A percentile compares a stretch with the other conserved stretches of the same genome.
Conservation (phyloP, 1,284 basidiomycete species). For the Papiliotrema flavescens region DNA sequence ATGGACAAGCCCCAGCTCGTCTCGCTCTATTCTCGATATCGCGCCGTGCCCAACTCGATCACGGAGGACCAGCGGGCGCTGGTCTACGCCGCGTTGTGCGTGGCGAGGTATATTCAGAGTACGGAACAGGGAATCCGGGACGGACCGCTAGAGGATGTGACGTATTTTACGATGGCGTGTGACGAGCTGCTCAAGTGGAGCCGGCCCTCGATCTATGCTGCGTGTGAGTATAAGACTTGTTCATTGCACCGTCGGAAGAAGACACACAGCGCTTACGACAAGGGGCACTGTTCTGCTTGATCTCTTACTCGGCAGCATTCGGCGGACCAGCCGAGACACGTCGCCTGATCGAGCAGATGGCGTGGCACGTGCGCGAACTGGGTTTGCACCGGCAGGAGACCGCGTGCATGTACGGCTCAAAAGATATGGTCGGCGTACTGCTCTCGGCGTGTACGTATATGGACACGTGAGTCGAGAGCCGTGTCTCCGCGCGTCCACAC, state of each 20-base stretch:
- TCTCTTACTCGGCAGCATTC: slow-evolving; percentile 14
- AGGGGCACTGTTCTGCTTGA: slow-evolving; percentile 26
- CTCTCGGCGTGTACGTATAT: slow-evolving; percentile 22
- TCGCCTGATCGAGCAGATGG: slow-evolving; percentile 22
- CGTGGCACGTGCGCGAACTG: slow-evolving; percentile 24
- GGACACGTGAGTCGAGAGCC: slow-evolving; percentile 22
- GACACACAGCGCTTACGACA: neutral
- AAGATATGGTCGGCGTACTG: slow-evolving; percentile 21
- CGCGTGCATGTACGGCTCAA: slow-evolving; percentile 18
- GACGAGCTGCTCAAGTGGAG: slow-evolving; percentile 17
- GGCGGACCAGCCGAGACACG: slow-evolving; percentile 21
- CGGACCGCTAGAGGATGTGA: slow-evolving; percentile 21
- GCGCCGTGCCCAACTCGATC: slow-evolving; percentile 16
- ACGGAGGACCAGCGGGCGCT: slow-evolving; percentile 25
- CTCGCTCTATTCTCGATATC: slow-evolving; percentile 18
- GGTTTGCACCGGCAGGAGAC: slow-evolving; percentile 19
- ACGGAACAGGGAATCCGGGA: neutral
- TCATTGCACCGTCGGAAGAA: too few relatives aligned
- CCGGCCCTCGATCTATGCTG: slow-evolving; percentile 17
- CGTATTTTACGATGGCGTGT: slow-evolving; percentile 26
- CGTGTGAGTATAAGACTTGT: slow-evolving; percentile 16
- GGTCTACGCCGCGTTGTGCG: slow-evolving; percentile 20
- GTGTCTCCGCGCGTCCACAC: too few relatives aligned
- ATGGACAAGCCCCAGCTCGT: slow-evolving; percentile 3
- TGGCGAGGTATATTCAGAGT: slow-evolving; percentile 14